A percentile compares a stretch with the other conserved stretches of the same genome.
Conservation (phyloP, 495 filamentous ascomycete genomes). For the Penicillium salamii region DNA sequence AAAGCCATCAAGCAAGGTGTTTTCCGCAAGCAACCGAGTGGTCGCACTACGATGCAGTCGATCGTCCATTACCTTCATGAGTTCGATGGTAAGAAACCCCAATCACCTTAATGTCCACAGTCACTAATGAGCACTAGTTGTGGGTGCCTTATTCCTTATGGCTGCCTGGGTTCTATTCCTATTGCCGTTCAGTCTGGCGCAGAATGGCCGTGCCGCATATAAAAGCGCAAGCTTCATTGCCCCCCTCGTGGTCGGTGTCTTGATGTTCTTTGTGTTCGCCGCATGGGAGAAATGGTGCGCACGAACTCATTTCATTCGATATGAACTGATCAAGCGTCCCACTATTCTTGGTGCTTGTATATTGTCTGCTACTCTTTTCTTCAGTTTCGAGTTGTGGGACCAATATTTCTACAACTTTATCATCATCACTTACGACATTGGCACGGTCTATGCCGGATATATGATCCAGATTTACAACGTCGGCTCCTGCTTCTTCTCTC, state of each 20-base stretch:
- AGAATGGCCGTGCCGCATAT: slow-evolving; percentile 49
- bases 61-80: slow-evolving; percentile 56
- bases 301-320: slow-evolving; percentile 60
- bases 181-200: slow-evolving; percentile 57
- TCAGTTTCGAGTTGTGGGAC: slow-evolving; percentile 68
- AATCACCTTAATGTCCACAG: not conserved
- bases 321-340: slow-evolving; percentile 56
- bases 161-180: slow-evolving; percentile 62
- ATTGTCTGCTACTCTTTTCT: slow-evolving; percentile 51
- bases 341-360: slow-evolving; percentile 64
- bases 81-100: slow-evolving; percentile 50
- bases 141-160: slow-evolving; percentile 58
- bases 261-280: slow-evolving; percentile 54
- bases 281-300: slow-evolving; percentile 58
- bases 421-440: slow-evolving; percentile 65
- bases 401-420: slow-evolving; percentile 67
- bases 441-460: slow-evolving; percentile 57
- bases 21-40: slow-evolving; percentile 31
- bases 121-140: slow-evolving; percentile 23
- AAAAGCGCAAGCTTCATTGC: slow-evolving; percentile 50
- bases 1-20: slow-evolving; percentile 53
- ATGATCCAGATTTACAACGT: slow-evolving; percentile 68
- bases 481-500: slow-evolving; percentile 62
- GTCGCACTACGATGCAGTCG: slow-evolving; percentile 44
- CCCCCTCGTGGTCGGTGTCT: slow-evolving; percentile 55